Evolutionary conservation across 768 basidiomycete species (phyloP).

Genomic region (Daedaleopsis sinensis): DNA sequence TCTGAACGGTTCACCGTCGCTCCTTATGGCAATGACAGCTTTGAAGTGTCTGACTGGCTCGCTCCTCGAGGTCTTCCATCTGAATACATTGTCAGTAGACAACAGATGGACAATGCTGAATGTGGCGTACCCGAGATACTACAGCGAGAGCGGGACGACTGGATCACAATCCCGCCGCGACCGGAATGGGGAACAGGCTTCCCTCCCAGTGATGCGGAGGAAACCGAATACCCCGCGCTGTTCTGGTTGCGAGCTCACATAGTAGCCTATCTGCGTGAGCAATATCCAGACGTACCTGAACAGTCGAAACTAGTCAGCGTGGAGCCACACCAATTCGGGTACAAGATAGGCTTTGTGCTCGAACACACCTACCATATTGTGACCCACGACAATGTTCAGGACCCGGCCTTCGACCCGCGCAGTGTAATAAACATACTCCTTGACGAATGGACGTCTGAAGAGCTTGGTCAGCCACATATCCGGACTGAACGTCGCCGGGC

Average conservation of each 20-base stretch:
- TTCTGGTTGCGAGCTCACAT: conserved; percentile 2
- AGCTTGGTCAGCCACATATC: too few relatives aligned
- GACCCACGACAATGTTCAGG: too few relatives aligned
- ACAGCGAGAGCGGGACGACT: not conserved
- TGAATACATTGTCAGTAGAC: not conserved
- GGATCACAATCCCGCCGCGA: not conserved
- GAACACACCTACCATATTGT: too few relatives aligned
- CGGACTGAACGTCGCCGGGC: too few relatives aligned
- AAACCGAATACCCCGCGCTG: not conserved
- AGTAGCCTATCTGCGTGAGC: not conserved
- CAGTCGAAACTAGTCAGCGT: too few relatives aligned
- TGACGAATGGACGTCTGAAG: too few relatives aligned
- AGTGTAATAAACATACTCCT: too few relatives aligned
- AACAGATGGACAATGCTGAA: not conserved
- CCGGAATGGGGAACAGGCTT: not conserved
- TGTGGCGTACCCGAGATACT: not conserved
- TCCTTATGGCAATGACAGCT: not conserved
- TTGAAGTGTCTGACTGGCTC: not conserved
- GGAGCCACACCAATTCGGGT: too few relatives aligned
- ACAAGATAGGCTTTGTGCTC: too few relatives aligned
- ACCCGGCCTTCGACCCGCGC: too few relatives aligned
- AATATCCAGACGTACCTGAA: too few relatives aligned
- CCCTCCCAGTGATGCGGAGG: not conserved
- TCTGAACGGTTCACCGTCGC: not conserved
- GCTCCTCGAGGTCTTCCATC: not conserved